Evolutionary conservation across 208 protist genomes (phyloP).

Genomic region (Trichomonas vaginalis): DNA sequence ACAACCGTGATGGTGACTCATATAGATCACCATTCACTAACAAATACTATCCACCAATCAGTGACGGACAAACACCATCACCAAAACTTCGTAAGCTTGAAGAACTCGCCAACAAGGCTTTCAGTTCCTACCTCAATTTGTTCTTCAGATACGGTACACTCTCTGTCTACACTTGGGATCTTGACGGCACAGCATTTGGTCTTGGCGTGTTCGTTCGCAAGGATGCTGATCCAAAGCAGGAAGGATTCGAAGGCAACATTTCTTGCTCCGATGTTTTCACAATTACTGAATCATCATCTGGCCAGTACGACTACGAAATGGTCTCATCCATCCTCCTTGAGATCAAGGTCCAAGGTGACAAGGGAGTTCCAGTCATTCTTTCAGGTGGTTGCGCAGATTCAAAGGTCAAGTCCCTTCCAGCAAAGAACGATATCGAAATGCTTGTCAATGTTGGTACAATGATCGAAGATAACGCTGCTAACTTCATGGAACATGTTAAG

Average conservation of each 20-base stretch:
- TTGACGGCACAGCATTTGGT: not conserved
- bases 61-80: slow-evolving; percentile 31
- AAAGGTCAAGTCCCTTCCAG: not conserved
- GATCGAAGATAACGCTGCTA: not conserved
- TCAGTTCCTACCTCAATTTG: not conserved
- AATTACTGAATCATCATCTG: not conserved
- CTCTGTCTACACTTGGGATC: not conserved
- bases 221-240: not conserved
- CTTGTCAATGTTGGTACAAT: not conserved
- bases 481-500: not conserved
- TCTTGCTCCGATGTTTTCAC: not conserved
- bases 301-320: not conserved
- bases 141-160: not conserved
- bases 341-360: not conserved
- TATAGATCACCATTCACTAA: slow-evolving; percentile 51
- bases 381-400: not conserved
- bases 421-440: not conserved
- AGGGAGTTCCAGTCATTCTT: not conserved
- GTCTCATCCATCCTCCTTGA: not conserved
- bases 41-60: slow-evolving; percentile 31
- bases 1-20: slow-evolving; percentile 67
- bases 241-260: not conserved
- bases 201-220: slow-evolving; percentile 11
- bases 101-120: not conserved
- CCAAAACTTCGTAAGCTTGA: slow-evolving; percentile 34